Evolutionary conservation across 78 protist species (phyloP).

Genomic region (Tieghemostelium lacteum): DNA sequence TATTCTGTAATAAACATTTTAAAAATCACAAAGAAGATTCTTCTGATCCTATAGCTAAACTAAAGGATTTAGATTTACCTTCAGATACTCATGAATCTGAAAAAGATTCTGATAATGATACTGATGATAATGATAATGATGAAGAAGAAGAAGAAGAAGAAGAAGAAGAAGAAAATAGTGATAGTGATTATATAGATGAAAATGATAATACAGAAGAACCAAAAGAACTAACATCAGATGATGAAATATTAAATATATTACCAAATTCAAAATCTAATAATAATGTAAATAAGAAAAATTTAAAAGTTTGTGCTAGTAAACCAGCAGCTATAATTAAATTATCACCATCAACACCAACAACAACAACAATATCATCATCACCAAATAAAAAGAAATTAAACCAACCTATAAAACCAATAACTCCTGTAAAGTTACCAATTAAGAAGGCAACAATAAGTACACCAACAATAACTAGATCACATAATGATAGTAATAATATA

Average conservation of each 20-base stretch:
- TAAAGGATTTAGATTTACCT: conserved; percentile 4
- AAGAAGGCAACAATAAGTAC: not conserved
- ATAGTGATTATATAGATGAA: not conserved
- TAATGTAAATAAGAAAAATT: not conserved
- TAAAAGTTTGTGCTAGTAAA: conserved; percentile 2
- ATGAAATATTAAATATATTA: too few species aligned
- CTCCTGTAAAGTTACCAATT: not conserved
- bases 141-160: not conserved
- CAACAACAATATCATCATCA: not conserved
- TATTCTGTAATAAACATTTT: conserved; percentile 69
- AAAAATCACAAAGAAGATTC: not conserved
- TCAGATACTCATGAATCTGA: not conserved
- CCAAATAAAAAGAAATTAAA: not conserved
- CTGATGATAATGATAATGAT: not conserved
- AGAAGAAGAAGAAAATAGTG: not conserved
- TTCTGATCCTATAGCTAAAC: not conserved
- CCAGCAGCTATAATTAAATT: not conserved
- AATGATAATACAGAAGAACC: not conserved
- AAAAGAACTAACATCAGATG: not conserved
- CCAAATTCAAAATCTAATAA: not conserved
- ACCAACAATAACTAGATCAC: not conserved
- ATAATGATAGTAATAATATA: too few species aligned
- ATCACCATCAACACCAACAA: not conserved
- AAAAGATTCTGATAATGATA: not conserved
- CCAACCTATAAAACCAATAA: too few species aligned